phyloP scores from a whole-genome alignment of 352 stramenopile species.

The Aphanomyces euteiches region DNA sequence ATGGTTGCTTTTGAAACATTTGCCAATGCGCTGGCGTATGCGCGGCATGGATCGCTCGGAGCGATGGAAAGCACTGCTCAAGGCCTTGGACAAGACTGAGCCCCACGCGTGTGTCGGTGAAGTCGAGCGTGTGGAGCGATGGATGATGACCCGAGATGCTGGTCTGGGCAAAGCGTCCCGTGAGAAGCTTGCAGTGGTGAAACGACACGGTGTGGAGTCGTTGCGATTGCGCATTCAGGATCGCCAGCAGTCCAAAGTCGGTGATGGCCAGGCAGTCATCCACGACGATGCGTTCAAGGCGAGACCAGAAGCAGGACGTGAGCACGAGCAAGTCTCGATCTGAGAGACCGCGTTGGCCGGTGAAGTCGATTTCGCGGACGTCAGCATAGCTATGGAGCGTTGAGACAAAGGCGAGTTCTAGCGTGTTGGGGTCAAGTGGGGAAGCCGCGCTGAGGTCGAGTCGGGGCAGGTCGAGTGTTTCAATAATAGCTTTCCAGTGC shows the following conservation, averaged over 20 bases:
- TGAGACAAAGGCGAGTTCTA: slow-evolving; percentile 57
- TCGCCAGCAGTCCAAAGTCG: slow-evolving; percentile 69
- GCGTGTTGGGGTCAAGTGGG: slow-evolving; percentile 44
- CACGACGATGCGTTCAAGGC: slow-evolving; percentile 58
- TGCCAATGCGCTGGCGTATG: slow-evolving; percentile 70
- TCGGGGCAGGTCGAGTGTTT: slow-evolving; percentile 58
- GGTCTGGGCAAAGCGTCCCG: slow-evolving; percentile 44
- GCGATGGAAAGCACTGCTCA: slow-evolving; percentile 58
- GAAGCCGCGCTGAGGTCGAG: slow-evolving; percentile 60
- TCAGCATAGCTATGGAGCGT: slow-evolving; percentile 65
- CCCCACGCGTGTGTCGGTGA: slow-evolving; percentile 63
- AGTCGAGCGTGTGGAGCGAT: slow-evolving; percentile 48
- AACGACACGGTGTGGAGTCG: slow-evolving; percentile 59
- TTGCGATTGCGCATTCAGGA: slow-evolving; percentile 80
- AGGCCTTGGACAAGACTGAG: slow-evolving; percentile 46
- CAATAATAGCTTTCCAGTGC: slow-evolving; percentile 60
- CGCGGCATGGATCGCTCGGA: slow-evolving; percentile 50
- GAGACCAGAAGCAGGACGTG: slow-evolving; percentile 72
- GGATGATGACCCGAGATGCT: slow-evolving; percentile 58
- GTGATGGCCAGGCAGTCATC: slow-evolving; percentile 76
- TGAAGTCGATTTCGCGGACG: slow-evolving; percentile 59
- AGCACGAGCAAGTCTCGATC: slow-evolving; percentile 77
- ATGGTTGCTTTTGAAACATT: slow-evolving; percentile 48
- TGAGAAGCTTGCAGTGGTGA: slow-evolving; percentile 74
- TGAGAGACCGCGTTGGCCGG: slow-evolving; percentile 58